A percentile compares a stretch with the other conserved stretches of the same genome.
Conservation (phyloP, 2,329 filamentous ascomycete species). For the Diaporthe australafricana region DNA sequence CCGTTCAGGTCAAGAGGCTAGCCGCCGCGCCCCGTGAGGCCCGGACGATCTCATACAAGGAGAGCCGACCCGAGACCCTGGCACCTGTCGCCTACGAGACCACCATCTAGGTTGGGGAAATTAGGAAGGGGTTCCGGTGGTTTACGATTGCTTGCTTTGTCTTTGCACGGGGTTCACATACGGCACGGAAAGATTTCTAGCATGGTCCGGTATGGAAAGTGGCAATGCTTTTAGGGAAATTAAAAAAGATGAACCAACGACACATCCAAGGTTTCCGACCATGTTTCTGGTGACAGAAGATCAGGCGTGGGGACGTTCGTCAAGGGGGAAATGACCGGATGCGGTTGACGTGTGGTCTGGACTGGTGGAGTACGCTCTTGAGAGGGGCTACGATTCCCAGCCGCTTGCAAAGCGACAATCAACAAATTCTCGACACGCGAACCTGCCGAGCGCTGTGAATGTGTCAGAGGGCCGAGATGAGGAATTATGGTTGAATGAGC, state of each 20-base stretch:
- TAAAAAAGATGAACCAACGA: constrained; percentile 46
- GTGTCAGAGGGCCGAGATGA: not conserved
- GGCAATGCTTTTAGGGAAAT: constrained; percentile 48
- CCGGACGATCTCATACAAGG: constrained; percentile 81
- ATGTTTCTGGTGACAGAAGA: constrained; percentile 30
- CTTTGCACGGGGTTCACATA: constrained; percentile 50
- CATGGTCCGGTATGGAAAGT: constrained; percentile 48
- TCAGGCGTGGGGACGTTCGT: constrained; percentile 34
- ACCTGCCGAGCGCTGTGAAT: constrained; percentile 4
- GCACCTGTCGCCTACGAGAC: constrained; percentile 96
- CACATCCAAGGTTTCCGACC: constrained; percentile 35
- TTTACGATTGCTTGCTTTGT: constrained; percentile 47
- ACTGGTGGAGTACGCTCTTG: constrained; percentile 13
- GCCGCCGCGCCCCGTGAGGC: constrained; percentile 83
- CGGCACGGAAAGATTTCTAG: constrained; percentile 49
- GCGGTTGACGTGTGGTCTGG: constrained; percentile 12
- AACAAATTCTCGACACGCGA: constrained; percentile 21
- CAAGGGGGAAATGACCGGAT: constrained; percentile 11
- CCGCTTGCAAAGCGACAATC: constrained; percentile 32
- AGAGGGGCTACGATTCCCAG: constrained; percentile 12
- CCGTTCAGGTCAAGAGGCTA: constrained; percentile 93
- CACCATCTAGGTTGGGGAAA: constrained; percentile 78
- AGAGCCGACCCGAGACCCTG: constrained; percentile 91
- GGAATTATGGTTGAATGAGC: not conserved
- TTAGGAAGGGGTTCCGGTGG: constrained; percentile 39